phyloP scores from a whole-genome alignment of 306 rosid genomes.

The Ceratonia siliqua region DNA sequence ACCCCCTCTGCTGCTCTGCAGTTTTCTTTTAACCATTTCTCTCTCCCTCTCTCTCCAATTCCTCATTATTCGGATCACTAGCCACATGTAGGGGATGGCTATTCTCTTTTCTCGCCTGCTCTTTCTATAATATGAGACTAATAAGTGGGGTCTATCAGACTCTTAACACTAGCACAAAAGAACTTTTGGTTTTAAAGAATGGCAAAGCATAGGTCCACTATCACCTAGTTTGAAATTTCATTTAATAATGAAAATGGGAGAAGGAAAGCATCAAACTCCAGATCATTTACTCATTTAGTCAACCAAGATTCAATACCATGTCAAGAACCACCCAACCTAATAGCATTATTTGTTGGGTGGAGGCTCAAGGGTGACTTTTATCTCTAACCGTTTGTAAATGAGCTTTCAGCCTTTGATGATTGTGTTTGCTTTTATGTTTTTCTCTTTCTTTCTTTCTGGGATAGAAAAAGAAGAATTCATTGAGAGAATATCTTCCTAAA shows the following conservation, averaged over 20 bases:
- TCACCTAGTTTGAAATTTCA: background rate
- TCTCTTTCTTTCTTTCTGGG: background rate
- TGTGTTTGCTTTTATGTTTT: background rate
- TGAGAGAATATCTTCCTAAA: slow-evolving; percentile 3
- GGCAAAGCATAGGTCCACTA: background rate
- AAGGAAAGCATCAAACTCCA: background rate
- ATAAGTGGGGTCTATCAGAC: too few relatives aligned
- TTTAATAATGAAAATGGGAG: background rate
- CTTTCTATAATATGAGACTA: too few relatives aligned
- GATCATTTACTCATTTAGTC: background rate
- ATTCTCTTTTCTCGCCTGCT: too few relatives aligned
- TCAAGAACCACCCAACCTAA: background rate
- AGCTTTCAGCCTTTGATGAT: background rate
- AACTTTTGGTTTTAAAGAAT: background rate
- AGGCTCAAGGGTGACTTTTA: background rate
- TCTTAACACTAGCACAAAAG: background rate
- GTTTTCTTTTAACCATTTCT: too few relatives aligned
- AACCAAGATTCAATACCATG: background rate
- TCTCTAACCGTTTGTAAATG: background rate
- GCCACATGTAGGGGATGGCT: too few relatives aligned
- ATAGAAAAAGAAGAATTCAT: background rate
- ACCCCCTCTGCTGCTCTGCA: too few relatives aligned
- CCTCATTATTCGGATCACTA: too few relatives aligned
- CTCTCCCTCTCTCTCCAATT: too few relatives aligned
- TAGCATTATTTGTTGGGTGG: background rate